Base-by-base conservation (phyloP, 768 basidiomycete genomes). In the Plicaturopsis crispa region DNA sequence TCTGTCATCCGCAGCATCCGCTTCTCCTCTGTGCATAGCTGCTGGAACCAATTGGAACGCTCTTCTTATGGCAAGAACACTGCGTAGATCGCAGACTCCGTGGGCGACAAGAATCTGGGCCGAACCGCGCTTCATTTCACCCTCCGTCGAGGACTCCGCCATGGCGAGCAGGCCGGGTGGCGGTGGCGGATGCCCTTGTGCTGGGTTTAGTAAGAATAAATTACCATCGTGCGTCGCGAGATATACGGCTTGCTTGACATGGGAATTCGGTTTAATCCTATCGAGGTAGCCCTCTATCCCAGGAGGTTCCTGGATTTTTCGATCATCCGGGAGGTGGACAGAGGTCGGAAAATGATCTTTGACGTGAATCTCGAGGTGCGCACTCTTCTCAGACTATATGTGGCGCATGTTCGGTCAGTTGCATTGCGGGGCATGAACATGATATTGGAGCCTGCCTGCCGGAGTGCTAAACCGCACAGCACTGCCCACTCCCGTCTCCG, bases 251-350 rank as follows among this genome's bases (percentile, higher is more conserved):
- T 83, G 74, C 38, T 69, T 76, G 20, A 56, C 53, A 43, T 77
- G 73, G 14, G 73, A 65, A 47, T 73, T 77, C 2, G 76, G 69
- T 45, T 66, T 71, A 49, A 87, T 69, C 33, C 80, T 79, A 43
- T 85, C 74, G 31, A 93, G 63, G 59, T 86, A 96, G 2, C 93
- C 93, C 59, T 97, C 93, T 33, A 94, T 65, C 1, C 77, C 73
- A 0, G 81, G 78, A 2, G 93, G 93, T 49, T 93, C 88, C 23
- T 72, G 59, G 13, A 92, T 52, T 24, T 55, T 61, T 45, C 60
- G 65, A n/a, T 10, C 19, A 34, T 34, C 33, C 18, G 14, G 42
- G 38, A 24, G 69, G 49, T 45, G 64, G 65, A 34, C 74, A 47
- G 39, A 54, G 53, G 12, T 55, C 72, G 80, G 73, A 17, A 63